Evolutionary conservation across 345 rosid genomes (phyloP).

Genomic region (Pugionium cornutum): DNA sequence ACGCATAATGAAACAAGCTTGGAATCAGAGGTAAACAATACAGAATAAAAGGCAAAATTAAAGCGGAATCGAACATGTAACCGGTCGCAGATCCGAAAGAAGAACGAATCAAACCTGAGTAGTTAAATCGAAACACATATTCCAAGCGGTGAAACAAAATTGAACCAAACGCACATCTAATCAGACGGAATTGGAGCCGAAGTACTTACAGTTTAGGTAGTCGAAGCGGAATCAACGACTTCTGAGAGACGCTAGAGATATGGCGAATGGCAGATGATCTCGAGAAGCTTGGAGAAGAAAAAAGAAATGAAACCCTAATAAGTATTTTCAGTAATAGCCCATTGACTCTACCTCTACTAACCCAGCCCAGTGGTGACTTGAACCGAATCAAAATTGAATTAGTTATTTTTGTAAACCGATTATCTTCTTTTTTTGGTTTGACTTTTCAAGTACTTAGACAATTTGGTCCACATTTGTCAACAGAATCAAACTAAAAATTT

Average conservation of each 20-base stretch:
- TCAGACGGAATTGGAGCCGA: neutral
- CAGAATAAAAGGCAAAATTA: neutral
- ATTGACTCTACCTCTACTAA: neutral
- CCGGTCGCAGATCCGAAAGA: neutral
- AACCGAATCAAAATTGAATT: neutral
- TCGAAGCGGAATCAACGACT: constrained; percentile 1
- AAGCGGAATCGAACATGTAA: neutral
- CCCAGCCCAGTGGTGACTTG: neutral
- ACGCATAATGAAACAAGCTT: neutral
- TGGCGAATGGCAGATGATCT: neutral
- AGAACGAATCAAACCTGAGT: neutral
- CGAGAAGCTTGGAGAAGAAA: neutral
- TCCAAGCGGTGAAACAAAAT: neutral
- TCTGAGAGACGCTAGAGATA: constrained; percentile 14
- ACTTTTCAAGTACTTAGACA: too few relatives aligned
- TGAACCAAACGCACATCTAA: neutral
- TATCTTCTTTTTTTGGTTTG: too few relatives aligned
- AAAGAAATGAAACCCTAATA: constrained; percentile 6
- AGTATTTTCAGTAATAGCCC: neutral
- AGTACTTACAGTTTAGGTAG: constrained; percentile 2
- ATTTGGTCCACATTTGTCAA: too few relatives aligned
- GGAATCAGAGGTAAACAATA: neutral
- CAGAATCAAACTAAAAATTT: too few relatives aligned
- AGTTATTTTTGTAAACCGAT: too few relatives aligned
- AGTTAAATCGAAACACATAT: neutral